Percentiles rank a stretch among this genome's conserved stretches.
Evolutionary conservation across 148 eudicot genomes (phyloP).

Genomic region (Fallopia convolvulus): DNA sequence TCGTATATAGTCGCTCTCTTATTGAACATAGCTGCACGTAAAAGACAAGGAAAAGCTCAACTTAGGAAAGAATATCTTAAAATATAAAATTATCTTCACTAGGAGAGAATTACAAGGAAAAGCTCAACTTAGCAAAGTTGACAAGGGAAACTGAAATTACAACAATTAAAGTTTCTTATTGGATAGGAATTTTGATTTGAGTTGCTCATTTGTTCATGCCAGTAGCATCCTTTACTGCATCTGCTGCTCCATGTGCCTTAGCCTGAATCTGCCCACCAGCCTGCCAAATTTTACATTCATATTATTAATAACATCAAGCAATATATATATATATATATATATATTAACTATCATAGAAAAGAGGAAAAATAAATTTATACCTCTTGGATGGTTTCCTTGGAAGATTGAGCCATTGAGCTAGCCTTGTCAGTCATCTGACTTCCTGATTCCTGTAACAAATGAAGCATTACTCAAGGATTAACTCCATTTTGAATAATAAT

Average conservation of each 20-base stretch:
- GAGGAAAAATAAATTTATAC: neutral
- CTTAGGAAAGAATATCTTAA: no score
- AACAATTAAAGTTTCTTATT: neutral
- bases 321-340: neutral
- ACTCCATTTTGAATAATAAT: neutral
- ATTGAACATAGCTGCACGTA: no score
- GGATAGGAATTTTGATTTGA: neutral
- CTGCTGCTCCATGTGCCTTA: conserved; percentile 35
- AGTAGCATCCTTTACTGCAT: conserved; percentile 46
- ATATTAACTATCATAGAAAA: neutral
- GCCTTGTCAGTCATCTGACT: conserved; percentile 27
- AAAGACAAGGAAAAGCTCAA: no score
- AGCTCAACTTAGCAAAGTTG: no score
- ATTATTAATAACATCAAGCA: neutral
- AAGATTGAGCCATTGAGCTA: conserved; percentile 26
- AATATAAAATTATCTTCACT: no score
- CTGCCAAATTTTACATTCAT: conserved; percentile 18
- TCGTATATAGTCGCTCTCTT: no score
- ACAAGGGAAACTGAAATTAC: no score
- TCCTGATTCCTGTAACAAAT: conserved; percentile 24
- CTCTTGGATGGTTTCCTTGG: conserved; percentile 35
- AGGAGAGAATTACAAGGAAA: no score
- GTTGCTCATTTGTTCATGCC: conserved; percentile 40
- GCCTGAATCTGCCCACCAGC: conserved; percentile 39
- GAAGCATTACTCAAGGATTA: neutral